Evolutionary conservation across 2,329 filamentous ascomycete species (phyloP).

Genomic region (Xylariaceae sp.): DNA sequence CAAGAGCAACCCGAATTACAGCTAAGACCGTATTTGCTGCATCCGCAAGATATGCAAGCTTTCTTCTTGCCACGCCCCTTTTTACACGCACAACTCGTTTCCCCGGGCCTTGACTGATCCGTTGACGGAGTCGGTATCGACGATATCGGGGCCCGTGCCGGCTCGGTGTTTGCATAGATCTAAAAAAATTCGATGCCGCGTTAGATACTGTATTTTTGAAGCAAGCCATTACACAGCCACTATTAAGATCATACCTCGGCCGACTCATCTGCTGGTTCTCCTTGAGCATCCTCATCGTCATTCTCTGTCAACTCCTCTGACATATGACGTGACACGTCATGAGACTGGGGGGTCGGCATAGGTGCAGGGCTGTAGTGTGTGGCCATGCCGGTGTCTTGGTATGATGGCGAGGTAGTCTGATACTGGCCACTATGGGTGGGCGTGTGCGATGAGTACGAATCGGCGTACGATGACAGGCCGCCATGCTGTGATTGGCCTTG

Average conservation of each 20-base stretch:
- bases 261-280: slow-evolving; percentile 32
- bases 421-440: slow-evolving; percentile 27
- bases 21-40: slow-evolving; percentile 31
- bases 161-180: slow-evolving; percentile 28
- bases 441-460: slow-evolving; percentile 29
- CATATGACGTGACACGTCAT: slow-evolving; percentile 26
- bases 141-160: slow-evolving; percentile 19
- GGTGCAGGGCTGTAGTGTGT: slow-evolving; percentile 31
- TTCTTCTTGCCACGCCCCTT: slow-evolving; percentile 34
- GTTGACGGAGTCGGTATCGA: slow-evolving; percentile 27
- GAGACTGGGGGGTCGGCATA: slow-evolving; percentile 25
- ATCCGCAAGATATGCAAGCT: slow-evolving; percentile 31
- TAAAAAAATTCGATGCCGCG: slow-evolving; percentile 13
- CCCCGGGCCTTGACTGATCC: slow-evolving; percentile 25
- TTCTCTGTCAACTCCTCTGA: slow-evolving; percentile 26
- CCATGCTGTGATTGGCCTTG: slow-evolving; percentile 21
- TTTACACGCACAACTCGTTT: slow-evolving; percentile 32
- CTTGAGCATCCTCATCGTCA: slow-evolving; percentile 32
- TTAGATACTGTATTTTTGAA: slow-evolving; percentile 3
- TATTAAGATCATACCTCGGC: slow-evolving; percentile 24
- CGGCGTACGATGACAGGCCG: slow-evolving; percentile 27
- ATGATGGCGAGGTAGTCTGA: slow-evolving; percentile 26
- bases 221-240: not conserved
- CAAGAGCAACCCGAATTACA: slow-evolving; percentile 31
- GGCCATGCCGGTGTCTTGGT: slow-evolving; percentile 28